phyloP scores from a whole-genome alignment of 306 rosid genomes.

The Purshia tridentata region DNA sequence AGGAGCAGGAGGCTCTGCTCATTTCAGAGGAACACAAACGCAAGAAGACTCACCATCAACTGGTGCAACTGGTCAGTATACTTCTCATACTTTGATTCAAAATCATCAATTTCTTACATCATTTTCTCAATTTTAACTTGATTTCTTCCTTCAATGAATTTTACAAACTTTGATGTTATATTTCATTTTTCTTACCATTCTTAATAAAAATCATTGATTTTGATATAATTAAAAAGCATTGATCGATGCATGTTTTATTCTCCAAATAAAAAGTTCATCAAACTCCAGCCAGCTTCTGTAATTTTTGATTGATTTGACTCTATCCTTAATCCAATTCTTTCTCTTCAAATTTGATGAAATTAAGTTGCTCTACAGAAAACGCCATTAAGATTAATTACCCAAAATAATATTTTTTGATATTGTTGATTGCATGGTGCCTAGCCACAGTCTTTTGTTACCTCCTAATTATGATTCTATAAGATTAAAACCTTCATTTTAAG shows the following conservation, averaged over 20 bases:
- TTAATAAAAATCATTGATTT: background rate
- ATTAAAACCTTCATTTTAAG: background rate
- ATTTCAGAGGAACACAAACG: conserved; percentile 28
- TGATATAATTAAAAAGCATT: background rate
- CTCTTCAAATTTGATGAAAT: background rate
- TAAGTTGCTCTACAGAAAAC: background rate
- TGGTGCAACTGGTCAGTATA: conserved; percentile 40
- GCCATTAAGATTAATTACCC: background rate
- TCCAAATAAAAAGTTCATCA: background rate
- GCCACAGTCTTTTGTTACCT: background rate
- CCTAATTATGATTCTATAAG: background rate
- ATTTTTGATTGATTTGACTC: background rate
- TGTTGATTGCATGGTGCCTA: background rate
- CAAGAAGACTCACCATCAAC: conserved; percentile 43
- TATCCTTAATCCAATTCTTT: background rate
- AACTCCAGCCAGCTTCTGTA: background rate
- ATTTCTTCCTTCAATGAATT: too few species aligned
- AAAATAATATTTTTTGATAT: too few species aligned
- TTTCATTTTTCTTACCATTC: background rate
- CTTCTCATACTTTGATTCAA: background rate
- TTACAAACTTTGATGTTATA: background rate
- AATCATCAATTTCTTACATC: background rate
- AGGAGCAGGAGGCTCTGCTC: conserved; percentile 11
- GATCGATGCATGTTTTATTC: too few species aligned
- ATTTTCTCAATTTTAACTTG: background rate